A percentile compares a stretch with the other conserved stretches of the same genome.
phyloP scores from a whole-genome alignment of 2,329 filamentous ascomycete species.

The Beauveria caledonica region DNA sequence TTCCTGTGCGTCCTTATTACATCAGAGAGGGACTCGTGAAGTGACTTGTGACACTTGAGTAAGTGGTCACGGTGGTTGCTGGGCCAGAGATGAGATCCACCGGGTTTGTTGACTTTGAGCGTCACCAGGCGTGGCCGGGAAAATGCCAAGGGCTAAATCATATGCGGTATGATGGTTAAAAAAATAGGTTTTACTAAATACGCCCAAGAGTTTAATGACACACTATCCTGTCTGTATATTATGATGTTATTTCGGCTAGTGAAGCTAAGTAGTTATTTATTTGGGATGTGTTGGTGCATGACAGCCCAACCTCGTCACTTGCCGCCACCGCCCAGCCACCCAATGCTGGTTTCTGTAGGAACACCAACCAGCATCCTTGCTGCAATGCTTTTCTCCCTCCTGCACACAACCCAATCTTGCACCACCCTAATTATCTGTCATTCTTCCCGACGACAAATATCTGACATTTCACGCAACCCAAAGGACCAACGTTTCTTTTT shows the following conservation, averaged over 20 bases:
- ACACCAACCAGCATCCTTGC: background rate
- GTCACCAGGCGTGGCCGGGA: background rate
- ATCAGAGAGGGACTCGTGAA: background rate
- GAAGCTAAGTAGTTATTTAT: too few relatives aligned
- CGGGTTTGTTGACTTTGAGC: conserved; percentile 5
- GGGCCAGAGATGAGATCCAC: background rate
- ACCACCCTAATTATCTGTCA: background rate
- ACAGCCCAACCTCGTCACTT: conserved; percentile 5
- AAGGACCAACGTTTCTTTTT: background rate
- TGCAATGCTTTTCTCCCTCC: background rate
- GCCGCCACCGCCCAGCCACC: conserved; percentile 8
- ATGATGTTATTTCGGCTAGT: background rate
- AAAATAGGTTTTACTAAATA: background rate
- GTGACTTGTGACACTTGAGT: background rate
- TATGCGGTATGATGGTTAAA: background rate
- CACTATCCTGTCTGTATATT: background rate
- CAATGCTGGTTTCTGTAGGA: conserved; percentile 10
- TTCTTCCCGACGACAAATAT: background rate
- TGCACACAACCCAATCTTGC: background rate
- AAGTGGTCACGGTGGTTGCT: background rate
- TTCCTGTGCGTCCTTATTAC: background rate
- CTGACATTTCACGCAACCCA: background rate
- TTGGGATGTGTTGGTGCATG: background rate
- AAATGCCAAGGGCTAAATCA: background rate
- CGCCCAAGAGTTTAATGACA: background rate